Evolutionary conservation across 2,329 filamentous ascomycete genomes (phyloP).

Genomic region (Chaetomiaceae sp.): DNA sequence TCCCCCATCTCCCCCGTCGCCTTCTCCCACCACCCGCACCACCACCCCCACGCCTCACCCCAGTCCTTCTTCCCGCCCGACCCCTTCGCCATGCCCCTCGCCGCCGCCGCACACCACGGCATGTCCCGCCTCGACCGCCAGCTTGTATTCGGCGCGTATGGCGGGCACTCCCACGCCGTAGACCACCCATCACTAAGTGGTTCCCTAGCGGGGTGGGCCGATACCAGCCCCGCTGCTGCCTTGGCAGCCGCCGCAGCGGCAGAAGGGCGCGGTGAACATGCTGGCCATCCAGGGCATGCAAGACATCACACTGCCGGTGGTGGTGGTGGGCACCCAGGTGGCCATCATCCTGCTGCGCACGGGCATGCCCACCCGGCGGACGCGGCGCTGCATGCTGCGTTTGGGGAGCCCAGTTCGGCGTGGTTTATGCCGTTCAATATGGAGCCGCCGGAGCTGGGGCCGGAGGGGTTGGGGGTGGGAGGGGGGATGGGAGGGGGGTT

Average conservation of each 20-base stretch:
- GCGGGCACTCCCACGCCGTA: slow-evolving; percentile 39
- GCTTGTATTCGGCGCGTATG: slow-evolving; percentile 70
- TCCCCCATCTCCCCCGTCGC: slow-evolving; percentile 51
- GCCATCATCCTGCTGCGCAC: too few relatives aligned
- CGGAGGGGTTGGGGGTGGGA: slow-evolving; percentile 39
- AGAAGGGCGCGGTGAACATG: slow-evolving; percentile 24
- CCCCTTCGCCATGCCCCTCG: slow-evolving; percentile 50
- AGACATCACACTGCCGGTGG: slow-evolving; percentile 19
- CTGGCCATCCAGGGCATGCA: slow-evolving; percentile 22
- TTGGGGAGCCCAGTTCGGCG: slow-evolving; percentile 54
- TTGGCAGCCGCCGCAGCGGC: slow-evolving; percentile 18
- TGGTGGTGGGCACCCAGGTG: slow-evolving; percentile 11
- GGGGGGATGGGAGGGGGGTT: slow-evolving; percentile 35
- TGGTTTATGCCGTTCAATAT: slow-evolving; percentile 96
- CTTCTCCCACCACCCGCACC: slow-evolving; percentile 31
- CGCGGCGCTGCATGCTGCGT: slow-evolving; percentile 29
- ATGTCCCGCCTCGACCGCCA: slow-evolving; percentile 70
- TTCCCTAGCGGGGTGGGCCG: slow-evolving; percentile 39
- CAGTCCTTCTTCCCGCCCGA: slow-evolving; percentile 47
- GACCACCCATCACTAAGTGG: slow-evolving; percentile 38
- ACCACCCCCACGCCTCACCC: slow-evolving; percentile 34
- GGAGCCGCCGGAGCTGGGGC: slow-evolving; percentile 63
- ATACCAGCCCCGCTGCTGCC: background rate
- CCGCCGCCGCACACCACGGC: slow-evolving; percentile 46
- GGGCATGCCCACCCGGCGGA: slow-evolving; percentile 23